Evolutionary conservation across 1,284 basidiomycete genomes (phyloP), one percentile per base, ranked within the genome.

Genomic region (Cystobasidium sp.): DNA sequence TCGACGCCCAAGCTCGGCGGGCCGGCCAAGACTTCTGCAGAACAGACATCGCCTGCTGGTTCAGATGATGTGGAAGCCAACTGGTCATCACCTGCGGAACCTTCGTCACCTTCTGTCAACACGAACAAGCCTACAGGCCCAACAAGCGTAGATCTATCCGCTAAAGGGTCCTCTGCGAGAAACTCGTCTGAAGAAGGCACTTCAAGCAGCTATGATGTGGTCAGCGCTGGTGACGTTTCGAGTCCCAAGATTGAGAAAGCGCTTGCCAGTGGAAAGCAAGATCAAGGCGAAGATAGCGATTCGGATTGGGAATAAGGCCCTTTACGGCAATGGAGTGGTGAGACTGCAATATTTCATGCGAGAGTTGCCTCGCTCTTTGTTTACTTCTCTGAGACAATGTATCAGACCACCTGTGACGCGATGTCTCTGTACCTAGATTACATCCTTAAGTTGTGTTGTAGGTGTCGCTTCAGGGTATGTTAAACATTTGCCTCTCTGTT

Each of bases 391-490:
- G 5, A 31, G 31, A 31, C 31, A 1, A 5, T 31, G 5, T 5
- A 31, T 31, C 31, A 31, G 31, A 31, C 31, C 31, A 31, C 31
- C 31, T 31, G 1, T 31, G 31, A 31, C 31, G 31, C 31, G 31
- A 31, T 31, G 31, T 31, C 31, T 31, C 31, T 31, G 31, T 31
- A 31, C 5, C 55, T 47, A 53, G 59, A 86, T 80, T 14, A 87
- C 81, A 77, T 89, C 86, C 24, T 76, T 81, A 75, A 90, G 80
- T 82, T 90, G 89, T 8, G 87, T 88, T 77, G 82, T 86, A 3
- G 88, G 88, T 44, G 88, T 86, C 1, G 88, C 88, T 7, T 84
- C 87, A 2, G 83, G 69, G 77, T 85, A 88, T 0, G 88, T 88
- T 75, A 81, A 84, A 70, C 86, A 81, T 68, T 81, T 79, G 47